phyloP scores from a whole-genome alignment of 495 filamentous ascomycete genomes.

The Tuber calosporum region DNA sequence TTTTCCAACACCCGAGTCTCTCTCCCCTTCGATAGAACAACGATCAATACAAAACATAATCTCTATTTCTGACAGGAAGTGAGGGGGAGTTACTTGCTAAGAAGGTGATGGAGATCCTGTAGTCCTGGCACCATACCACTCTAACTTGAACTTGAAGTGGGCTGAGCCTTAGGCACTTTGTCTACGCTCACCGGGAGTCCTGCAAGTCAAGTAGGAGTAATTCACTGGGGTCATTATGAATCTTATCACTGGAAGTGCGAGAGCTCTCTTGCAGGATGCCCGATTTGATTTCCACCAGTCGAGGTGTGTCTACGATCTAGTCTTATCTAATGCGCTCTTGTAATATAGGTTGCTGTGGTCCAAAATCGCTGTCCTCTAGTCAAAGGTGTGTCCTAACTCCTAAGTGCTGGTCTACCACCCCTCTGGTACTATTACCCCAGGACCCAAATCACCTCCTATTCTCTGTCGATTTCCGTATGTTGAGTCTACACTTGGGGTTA shows the following conservation, averaged over 20 bases:
- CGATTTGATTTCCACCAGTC: not conserved
- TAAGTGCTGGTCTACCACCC: not conserved
- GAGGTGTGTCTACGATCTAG: not conserved
- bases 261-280: too few species aligned
- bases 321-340: not conserved
- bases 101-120: not conserved
- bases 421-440: not conserved
- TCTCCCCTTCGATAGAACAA: too few species aligned
- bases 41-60: too few species aligned
- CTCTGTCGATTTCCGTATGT: not conserved
- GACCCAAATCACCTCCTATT: not conserved
- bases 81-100: not conserved
- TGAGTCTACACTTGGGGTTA: not conserved
- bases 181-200: too few species aligned
- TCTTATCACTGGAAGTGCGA: too few species aligned
- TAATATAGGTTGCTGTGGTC: not conserved
- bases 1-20: too few species aligned
- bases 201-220: too few species aligned
- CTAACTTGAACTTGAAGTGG: not conserved
- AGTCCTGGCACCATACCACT: not conserved
- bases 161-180: not conserved
- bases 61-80: not conserved
- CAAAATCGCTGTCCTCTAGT: not conserved
- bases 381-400: not conserved
- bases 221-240: too few species aligned